Evolutionary conservation across 202 grass and related monocot genomes (phyloP), one percentile per base, ranked within the genome.

Genomic region (Musa balbisiana): DNA sequence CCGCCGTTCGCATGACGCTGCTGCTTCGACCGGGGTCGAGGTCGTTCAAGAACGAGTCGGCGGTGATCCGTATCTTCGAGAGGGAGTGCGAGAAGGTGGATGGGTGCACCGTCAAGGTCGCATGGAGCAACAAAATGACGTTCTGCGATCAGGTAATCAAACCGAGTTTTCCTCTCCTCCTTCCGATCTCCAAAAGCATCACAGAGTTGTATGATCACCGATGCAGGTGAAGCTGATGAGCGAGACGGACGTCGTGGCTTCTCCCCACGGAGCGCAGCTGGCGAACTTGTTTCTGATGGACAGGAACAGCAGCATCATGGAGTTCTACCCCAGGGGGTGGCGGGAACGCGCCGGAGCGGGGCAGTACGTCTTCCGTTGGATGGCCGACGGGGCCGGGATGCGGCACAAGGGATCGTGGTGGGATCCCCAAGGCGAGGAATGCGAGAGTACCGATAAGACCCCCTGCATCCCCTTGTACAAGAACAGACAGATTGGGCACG

Each of bases 221-320:
- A 14, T 8, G 33, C 58, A 92, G 92, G 92, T 92, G 64, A 74
- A 59, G 76, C 8, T 96, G 49, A 19, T 90, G 71, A 90, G 87
- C 29, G 63, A 78, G 73, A 92, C 89, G 19, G 85, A 96, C 52
- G 81, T 96, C 76, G 62, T 90, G 33, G 65, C 84, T 53, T 84
- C 83, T 1, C 33, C 89, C 3, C 92, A 92, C 13, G 87, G 92
- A 8, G 89, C 83, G 6, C 92, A 90, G 85, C 56, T 96, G 85
- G 79, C 85, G 2, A 96, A 92, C 85, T 25, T 84, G 72, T 1
- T 92, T 23, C 92, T 96, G 56, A 92, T 92, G 89, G 89, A 90
- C 1, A 67, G 55, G 79, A 86, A 78, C 69, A 92, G 83, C 74
- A 90, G 83, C 72, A 2, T 86, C 16, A 90, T 96, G 92, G 92